These are phyloP conservation scores for Blastobotrys arbuscula DNA, from an alignment of 1,139 yeast genomes.

Conservation along the genomic window DNA sequence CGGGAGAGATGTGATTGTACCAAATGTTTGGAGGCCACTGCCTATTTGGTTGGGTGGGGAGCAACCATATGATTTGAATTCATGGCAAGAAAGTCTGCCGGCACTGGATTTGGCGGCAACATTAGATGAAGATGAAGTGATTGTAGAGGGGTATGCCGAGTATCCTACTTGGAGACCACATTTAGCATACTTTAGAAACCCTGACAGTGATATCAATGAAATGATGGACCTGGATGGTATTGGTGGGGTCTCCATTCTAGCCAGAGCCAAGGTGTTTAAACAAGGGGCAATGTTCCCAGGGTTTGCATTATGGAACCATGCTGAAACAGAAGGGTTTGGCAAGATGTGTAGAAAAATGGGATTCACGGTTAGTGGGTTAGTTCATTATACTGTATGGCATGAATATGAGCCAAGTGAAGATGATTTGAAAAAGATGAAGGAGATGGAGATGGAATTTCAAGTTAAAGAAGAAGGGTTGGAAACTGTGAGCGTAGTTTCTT, in stretches of 20 bases:
- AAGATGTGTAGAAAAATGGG: constrained; percentile 78
- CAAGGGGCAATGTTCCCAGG: constrained; percentile 86
- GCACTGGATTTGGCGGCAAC: constrained; percentile 71
- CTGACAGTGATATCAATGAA: constrained; percentile 79
- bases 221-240: constrained; percentile 87
- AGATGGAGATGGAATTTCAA: constrained; percentile 45
- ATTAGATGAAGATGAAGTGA: constrained; percentile 79
- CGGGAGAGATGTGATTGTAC: constrained; percentile 64
- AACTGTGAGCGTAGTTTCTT: constrained; percentile 6
- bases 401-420: constrained; percentile 92
- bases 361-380: constrained; percentile 70
- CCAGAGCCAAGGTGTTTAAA: constrained; percentile 73
- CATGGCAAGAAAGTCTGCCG: constrained; percentile 87
- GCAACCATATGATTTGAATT: constrained; percentile 86
- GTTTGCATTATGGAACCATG: constrained; percentile 80
- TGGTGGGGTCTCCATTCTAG: constrained; percentile 83
- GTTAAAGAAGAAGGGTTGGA: not conserved
- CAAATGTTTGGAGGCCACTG: constrained; percentile 88
- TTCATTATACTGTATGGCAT: constrained; percentile 90
- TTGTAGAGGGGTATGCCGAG: constrained; percentile 89
- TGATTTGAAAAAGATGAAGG: constrained; percentile 67
- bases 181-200: constrained; percentile 76
- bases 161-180: constrained; percentile 93
- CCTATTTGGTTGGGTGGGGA: constrained; percentile 87
- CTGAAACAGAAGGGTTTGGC: constrained; percentile 92